Conservation (phyloP, 2,329 filamentous ascomycete species). For the Pezicula neosporulosa region DNA sequence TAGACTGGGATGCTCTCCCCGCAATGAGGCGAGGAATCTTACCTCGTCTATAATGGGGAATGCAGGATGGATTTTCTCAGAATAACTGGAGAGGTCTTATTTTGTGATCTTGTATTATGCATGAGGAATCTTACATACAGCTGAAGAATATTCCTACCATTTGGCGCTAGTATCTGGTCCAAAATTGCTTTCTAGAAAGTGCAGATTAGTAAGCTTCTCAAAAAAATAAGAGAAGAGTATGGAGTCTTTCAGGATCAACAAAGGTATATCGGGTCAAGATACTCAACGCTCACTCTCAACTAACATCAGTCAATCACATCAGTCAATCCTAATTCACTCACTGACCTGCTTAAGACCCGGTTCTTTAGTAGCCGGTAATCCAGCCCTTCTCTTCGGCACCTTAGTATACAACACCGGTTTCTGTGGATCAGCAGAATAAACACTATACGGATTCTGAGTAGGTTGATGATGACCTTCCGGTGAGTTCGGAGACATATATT, state of each 20-base stretch:
- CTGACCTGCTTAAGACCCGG: slow-evolving; percentile 37
- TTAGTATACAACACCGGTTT: background rate
- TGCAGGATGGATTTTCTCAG: slow-evolving; percentile 51
- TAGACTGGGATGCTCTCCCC: slow-evolving; percentile 38
- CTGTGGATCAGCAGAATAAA: background rate
- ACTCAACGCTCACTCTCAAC: no score
- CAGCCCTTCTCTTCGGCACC: background rate
- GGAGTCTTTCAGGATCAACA: no score
- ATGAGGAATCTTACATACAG: slow-evolving; percentile 31
- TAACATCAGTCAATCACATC: no score
- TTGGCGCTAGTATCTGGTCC: slow-evolving; percentile 56
- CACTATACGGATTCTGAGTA: background rate
- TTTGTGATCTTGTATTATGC: slow-evolving; percentile 5
- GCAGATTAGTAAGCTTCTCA: no score
- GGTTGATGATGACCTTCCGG: background rate
- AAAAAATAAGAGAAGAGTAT: no score
- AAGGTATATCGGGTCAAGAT: no score
- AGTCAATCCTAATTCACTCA: no score
- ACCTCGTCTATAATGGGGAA: slow-evolving; percentile 58
- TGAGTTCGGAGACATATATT: background rate
- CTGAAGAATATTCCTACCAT: slow-evolving; percentile 45
- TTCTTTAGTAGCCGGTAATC: background rate
- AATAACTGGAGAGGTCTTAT: slow-evolving; percentile 37
- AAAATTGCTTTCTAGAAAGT: slow-evolving; percentile 42
- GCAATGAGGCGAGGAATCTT: slow-evolving; percentile 35